Conservation (phyloP, 352 stramenopile genomes). For the Globisporangium perplexum region DNA sequence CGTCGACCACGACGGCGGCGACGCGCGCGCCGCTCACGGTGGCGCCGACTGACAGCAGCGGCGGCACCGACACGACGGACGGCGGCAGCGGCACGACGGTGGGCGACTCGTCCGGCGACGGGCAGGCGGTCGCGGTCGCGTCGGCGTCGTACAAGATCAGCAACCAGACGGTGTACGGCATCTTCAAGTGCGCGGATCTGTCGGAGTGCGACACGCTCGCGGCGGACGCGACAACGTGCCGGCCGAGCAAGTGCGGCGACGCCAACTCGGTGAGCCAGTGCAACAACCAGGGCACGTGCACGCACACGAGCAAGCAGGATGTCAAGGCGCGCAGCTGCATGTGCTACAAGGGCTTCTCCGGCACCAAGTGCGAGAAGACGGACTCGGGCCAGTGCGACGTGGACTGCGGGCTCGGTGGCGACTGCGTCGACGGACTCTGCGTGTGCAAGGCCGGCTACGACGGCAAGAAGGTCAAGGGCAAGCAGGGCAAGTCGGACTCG, state of each 20-base stretch:
- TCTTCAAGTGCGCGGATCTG: conserved; percentile 43
- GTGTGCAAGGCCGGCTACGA: conserved; percentile 40
- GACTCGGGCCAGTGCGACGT: conserved; percentile 41
- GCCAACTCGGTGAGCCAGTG: conserved; percentile 22
- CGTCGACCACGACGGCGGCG: conserved; percentile 1
- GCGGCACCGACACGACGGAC: not conserved
- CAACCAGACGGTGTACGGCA: conserved; percentile 46
- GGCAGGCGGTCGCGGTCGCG: conserved; percentile 10
- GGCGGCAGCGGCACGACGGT: conserved; percentile 10
- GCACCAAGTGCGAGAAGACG: conserved; percentile 41
- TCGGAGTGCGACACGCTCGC: conserved; percentile 38
- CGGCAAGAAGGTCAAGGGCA: conserved; percentile 36
- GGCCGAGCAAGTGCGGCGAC: conserved; percentile 26
- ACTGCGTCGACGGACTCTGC: conserved; percentile 36
- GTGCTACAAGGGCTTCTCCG: conserved; percentile 38
- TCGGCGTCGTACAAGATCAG: conserved; percentile 46
- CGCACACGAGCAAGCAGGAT: conserved; percentile 53
- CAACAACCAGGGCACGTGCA: conserved; percentile 70
- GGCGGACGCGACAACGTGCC: conserved; percentile 25
- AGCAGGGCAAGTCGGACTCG: conserved; percentile 36
- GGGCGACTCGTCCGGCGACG: conserved; percentile 16
- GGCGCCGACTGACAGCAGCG: not conserved
- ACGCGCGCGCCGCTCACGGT: conserved; percentile 4
- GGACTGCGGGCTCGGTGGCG: conserved; percentile 39
- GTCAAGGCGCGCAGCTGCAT: conserved; percentile 47